Percentiles rank a stretch among this genome's conserved stretches.
phyloP scores from a whole-genome alignment of 192 early-diverging fungal genomes.

The Coemansia sp. region DNA sequence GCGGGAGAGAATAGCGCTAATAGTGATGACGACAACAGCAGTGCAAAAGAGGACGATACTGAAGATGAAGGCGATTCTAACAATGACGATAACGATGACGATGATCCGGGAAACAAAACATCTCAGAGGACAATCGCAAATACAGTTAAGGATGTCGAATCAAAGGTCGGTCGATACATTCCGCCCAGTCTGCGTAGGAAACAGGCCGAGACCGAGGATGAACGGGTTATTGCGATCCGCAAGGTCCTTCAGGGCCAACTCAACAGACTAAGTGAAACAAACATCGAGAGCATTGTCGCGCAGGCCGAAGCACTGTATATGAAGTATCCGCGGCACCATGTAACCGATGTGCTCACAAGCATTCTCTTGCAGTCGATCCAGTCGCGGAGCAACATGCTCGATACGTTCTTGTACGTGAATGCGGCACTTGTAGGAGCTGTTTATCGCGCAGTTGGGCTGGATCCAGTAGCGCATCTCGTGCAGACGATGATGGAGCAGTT shows the following conservation, averaged over 20 bases:
- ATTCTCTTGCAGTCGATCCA: constrained; percentile 77
- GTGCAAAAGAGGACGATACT: not conserved
- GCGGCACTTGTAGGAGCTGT: constrained; percentile 84
- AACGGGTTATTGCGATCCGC: constrained; percentile 72
- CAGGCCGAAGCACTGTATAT: constrained; percentile 80
- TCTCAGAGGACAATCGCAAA: constrained; percentile 1
- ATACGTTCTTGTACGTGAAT: constrained; percentile 89
- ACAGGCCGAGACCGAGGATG: constrained; percentile 64
- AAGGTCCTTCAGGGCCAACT: constrained; percentile 84
- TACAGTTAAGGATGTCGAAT: not conserved
- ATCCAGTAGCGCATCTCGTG: constrained; percentile 81
- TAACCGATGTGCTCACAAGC: constrained; percentile 82
- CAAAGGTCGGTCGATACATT: constrained; percentile 69
- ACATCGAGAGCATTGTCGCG: constrained; percentile 84
- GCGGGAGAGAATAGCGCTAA: constrained; percentile 4
- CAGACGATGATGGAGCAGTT: constrained; percentile 76
- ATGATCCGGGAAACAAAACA: not conserved
- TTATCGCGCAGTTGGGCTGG: constrained; percentile 80
- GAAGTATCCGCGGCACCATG: constrained; percentile 64
- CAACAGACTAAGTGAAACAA: constrained; percentile 87
- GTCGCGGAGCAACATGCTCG: constrained; percentile 83
- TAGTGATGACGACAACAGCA: constrained; percentile 23
- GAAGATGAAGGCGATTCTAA: constrained; percentile 1
- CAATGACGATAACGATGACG: too few species aligned
- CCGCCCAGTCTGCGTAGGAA: constrained; percentile 84